Conservation (phyloP, 768 basidiomycete species). For the Boletus coccyginus region DNA sequence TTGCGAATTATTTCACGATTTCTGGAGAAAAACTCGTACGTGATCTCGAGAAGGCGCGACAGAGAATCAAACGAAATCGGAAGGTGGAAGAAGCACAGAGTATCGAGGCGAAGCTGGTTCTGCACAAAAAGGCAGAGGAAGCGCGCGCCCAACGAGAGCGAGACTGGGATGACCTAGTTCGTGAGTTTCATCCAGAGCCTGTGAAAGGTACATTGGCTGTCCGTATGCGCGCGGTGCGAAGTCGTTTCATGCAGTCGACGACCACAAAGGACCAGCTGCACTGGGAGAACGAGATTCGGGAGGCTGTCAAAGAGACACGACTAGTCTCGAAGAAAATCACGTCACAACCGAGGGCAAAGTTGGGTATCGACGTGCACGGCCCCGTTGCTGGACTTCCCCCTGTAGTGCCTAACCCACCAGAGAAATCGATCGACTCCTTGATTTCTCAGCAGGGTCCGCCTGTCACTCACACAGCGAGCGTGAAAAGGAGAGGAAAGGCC, state of each 20-base stretch:
- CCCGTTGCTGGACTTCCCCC: constrained; percentile 33
- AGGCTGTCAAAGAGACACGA: constrained; percentile 55
- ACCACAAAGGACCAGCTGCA: constrained; percentile 45
- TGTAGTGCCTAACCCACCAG: constrained; percentile 42
- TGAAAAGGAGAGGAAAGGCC: constrained; percentile 34
- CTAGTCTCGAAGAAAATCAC: constrained; percentile 45
- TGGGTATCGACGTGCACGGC: not conserved
- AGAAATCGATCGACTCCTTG: constrained; percentile 50
- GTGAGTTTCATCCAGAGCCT: constrained; percentile 51
- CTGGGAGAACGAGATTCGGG: constrained; percentile 63
- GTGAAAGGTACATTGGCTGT: constrained; percentile 45
- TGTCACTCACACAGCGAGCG: constrained; percentile 29
- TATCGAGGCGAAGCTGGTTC: constrained; percentile 46
- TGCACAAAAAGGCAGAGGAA: constrained; percentile 65
- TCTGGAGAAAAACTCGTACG: constrained; percentile 37
- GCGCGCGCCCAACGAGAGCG: constrained; percentile 55
- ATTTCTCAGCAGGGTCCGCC: constrained; percentile 53
- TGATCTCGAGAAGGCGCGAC: constrained; percentile 44
- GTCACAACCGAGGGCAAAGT: constrained; percentile 30
- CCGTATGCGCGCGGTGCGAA: constrained; percentile 54
- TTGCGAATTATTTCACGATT: constrained; percentile 45
- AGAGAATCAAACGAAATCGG: constrained; percentile 33
- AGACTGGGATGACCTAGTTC: constrained; percentile 63
- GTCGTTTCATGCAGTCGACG: constrained; percentile 58
- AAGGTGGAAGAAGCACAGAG: constrained; percentile 31